phyloP scores from a whole-genome alignment of 345 rosid genomes.

The Sisymbrium irio region DNA sequence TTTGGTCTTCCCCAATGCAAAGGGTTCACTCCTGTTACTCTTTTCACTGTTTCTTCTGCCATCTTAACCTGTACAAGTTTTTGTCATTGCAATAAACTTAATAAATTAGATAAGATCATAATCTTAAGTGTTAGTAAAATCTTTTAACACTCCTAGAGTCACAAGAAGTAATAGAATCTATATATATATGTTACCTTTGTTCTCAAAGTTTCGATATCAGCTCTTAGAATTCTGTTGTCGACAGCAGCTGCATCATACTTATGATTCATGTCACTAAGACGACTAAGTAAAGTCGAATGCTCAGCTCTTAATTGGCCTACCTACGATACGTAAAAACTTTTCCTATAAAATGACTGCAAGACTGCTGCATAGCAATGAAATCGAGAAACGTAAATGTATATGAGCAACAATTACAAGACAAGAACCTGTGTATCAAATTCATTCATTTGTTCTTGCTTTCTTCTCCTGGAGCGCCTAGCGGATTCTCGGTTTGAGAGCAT shows the following conservation, averaged over 20 bases:
- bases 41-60: conserved; percentile 97
- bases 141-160: not conserved
- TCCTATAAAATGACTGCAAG: not conserved
- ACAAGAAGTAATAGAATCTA: not conserved
- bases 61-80: conserved; percentile 69
- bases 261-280: conserved; percentile 69
- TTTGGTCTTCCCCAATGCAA: conserved; percentile 55
- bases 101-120: not conserved
- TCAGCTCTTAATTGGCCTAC: conserved; percentile 79
- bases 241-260: conserved; percentile 76
- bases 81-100: not conserved
- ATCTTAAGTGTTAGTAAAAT: not conserved
- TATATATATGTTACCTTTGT: conserved; percentile 57
- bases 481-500: conserved; percentile 98
- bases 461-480: conserved; percentile 92
- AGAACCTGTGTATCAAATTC: conserved; percentile 88
- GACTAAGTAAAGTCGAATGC: conserved; percentile 58
- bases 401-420: not conserved
- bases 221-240: conserved; percentile 89
- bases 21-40: conserved; percentile 79
- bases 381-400: not conserved
- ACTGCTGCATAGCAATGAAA: not conserved
- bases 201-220: conserved; percentile 88
- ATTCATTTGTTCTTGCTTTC: conserved; percentile 85
- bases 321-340: conserved; percentile 37